These are phyloP conservation scores for Aspergillus campestris DNA, from an alignment of 495 filamentous ascomycete genomes.

Conservation along the genomic window DNA sequence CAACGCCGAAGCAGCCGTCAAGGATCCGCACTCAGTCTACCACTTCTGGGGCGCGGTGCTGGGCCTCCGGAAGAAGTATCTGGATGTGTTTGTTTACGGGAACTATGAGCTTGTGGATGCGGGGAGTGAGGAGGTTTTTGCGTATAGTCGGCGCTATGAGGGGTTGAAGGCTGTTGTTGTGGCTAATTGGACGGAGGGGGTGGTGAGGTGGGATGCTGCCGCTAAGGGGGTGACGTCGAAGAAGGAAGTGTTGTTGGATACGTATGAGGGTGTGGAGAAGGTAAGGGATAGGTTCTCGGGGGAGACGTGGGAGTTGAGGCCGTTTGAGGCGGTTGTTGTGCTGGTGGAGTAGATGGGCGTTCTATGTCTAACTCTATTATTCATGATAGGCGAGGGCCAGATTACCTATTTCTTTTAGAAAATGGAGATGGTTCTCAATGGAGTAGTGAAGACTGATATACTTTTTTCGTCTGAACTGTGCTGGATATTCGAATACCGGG, in stretches of 20 bases:
- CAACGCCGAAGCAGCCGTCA: slow-evolving; percentile 44
- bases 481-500: no score
- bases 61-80: slow-evolving; percentile 44
- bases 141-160: slow-evolving; percentile 36
- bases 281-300: slow-evolving; percentile 17
- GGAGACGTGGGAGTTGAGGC: slow-evolving; percentile 27
- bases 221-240: slow-evolving; percentile 22
- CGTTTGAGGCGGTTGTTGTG: slow-evolving; percentile 32
- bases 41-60: slow-evolving; percentile 47
- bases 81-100: slow-evolving; percentile 55
- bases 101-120: slow-evolving; percentile 43
- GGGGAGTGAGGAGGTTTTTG: slow-evolving; percentile 38
- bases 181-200: slow-evolving; percentile 41
- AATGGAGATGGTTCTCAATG: no score
- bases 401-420: no score
- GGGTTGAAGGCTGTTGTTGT: slow-evolving; percentile 39
- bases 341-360: slow-evolving; percentile 10
- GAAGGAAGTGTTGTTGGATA: slow-evolving; percentile 36
- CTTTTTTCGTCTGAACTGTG: no score
- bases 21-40: slow-evolving; percentile 38
- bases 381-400: no score
- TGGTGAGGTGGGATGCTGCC: slow-evolving; percentile 32
- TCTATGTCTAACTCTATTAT: no score
- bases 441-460: no score
- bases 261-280: slow-evolving; percentile 23